Percentiles rank a stretch among this genome's conserved stretches.
These are phyloP conservation scores for Ilyonectria sp. DNA, from an alignment of 2,329 filamentous ascomycete species.

Conservation along the genomic window DNA sequence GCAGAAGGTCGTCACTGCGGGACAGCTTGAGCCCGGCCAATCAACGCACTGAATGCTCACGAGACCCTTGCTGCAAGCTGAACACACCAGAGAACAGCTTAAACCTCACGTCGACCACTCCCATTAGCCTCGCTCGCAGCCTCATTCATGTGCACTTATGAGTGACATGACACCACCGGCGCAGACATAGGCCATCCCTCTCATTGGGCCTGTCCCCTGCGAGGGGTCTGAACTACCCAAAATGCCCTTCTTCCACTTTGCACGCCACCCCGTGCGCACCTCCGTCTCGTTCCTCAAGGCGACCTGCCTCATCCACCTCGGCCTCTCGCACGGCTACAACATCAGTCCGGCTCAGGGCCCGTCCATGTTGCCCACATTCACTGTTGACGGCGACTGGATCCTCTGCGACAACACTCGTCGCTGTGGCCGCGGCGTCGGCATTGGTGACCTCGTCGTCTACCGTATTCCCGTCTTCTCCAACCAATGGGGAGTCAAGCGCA, in stretches of 20 bases:
- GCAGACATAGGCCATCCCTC: conserved; percentile 5
- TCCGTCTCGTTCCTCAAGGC: conserved; percentile 53
- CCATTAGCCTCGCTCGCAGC: conserved; percentile 3
- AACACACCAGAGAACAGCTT: conserved; percentile 29
- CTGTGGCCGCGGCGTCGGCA: conserved; percentile 73
- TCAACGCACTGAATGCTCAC: conserved; percentile 26
- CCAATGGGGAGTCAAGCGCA: conserved; percentile 81
- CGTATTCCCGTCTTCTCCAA: conserved; percentile 78
- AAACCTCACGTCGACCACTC: conserved; percentile 1
- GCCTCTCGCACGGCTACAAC: conserved; percentile 73
- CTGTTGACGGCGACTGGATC: conserved; percentile 76
- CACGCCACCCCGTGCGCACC: conserved; percentile 58
- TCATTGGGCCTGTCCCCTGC: conserved; percentile 2
- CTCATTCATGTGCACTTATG: not conserved
- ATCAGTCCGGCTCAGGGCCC: conserved; percentile 76
- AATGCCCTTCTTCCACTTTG: conserved; percentile 52
- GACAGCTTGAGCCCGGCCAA: conserved; percentile 32
- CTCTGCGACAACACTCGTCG: conserved; percentile 78
- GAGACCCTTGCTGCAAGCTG: conserved; percentile 24
- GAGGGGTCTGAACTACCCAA: conserved; percentile 22
- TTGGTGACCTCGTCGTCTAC: conserved; percentile 91
- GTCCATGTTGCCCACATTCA: conserved; percentile 92
- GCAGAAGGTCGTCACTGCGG: conserved; percentile 46
- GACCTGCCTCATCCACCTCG: conserved; percentile 60
- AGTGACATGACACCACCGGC: conserved; percentile 19